These are phyloP conservation scores for Hygrocybe coccinea DNA, from an alignment of 768 basidiomycete species.

Conservation along the genomic window DNA sequence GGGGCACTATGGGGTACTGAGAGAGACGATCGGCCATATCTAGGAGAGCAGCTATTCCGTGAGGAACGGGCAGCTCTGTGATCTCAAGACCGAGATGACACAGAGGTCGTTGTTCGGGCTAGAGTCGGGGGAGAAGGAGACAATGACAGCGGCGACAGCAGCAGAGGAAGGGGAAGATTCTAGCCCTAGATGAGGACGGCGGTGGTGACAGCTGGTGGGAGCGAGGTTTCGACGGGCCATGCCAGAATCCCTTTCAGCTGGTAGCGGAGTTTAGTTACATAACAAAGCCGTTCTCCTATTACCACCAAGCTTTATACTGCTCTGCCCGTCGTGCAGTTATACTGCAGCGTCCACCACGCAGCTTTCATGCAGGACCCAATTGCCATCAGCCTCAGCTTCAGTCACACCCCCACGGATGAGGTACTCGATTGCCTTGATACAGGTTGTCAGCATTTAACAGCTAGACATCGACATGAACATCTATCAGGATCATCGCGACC, in stretches of 20 bases:
- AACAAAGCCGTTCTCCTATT: neutral
- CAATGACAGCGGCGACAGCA: conserved; percentile 10
- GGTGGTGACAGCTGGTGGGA: conserved; percentile 39
- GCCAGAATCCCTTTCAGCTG: neutral
- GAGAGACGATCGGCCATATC: conserved; percentile 57
- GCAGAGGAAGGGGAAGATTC: neutral
- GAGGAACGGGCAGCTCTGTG: conserved; percentile 22
- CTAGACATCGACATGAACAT: no score
- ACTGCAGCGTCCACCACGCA: no score
- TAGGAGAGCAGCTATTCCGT: conserved; percentile 16
- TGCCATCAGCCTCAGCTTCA: no score
- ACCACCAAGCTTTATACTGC: neutral
- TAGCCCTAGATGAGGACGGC: conserved; percentile 22
- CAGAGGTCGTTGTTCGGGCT: conserved; percentile 25
- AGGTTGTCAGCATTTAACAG: no score
- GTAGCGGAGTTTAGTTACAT: conserved; percentile 10
- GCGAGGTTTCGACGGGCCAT: conserved; percentile 51
- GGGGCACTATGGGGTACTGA: conserved; percentile 52
- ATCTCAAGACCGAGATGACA: neutral
- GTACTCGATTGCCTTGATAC: no score
- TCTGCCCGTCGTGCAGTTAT: neutral
- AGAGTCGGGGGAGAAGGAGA: conserved; percentile 17
- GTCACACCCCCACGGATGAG: no score
- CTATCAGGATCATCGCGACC: no score
- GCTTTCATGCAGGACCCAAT: no score